A percentile compares a stretch with the other conserved stretches of the same genome.
Conservation (phyloP, 495 filamentous ascomycete genomes). For the Filosporella fistucella region DNA sequence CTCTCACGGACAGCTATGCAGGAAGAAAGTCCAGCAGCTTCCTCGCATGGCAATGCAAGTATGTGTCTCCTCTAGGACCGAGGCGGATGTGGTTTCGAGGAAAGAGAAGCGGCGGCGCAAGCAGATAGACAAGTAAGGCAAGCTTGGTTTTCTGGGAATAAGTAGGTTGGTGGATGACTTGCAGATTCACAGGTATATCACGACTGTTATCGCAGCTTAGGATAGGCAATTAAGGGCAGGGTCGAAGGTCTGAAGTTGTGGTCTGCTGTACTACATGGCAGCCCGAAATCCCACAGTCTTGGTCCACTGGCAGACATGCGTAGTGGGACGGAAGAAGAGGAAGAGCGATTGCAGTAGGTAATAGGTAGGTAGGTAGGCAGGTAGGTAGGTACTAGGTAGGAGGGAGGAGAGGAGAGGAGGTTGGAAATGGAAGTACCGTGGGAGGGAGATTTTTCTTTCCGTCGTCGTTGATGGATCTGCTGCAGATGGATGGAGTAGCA, state of each 20-base stretch:
- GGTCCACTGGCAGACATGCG: slow-evolving; percentile 13
- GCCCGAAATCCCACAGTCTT: slow-evolving; percentile 11
- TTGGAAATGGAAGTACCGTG: background rate
- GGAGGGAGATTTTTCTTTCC: background rate
- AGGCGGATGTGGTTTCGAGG: background rate
- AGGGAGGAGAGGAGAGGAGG: background rate
- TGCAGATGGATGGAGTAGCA: slow-evolving; percentile 3
- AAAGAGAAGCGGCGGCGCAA: background rate
- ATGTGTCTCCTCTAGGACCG: slow-evolving; percentile 3
- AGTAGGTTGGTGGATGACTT: background rate
- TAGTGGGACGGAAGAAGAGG: background rate
- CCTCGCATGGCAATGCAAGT: slow-evolving; percentile 18
- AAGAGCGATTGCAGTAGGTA: background rate
- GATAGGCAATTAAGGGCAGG: slow-evolving; percentile 8
- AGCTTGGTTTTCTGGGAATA: no score
- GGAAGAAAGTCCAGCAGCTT: slow-evolving; percentile 7
- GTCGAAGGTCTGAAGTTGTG: slow-evolving; percentile 8
- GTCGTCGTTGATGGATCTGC: slow-evolving; percentile 6
- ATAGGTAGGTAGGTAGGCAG: background rate
- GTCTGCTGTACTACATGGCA: slow-evolving; percentile 13
- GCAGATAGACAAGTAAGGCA: no score
- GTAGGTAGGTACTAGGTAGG: background rate
- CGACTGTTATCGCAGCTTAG: slow-evolving; percentile 3
- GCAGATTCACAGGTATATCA: slow-evolving; percentile 6
- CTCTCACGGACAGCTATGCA: no score